phyloP scores from a whole-genome alignment of 1,139 yeast species.

The Kodamaea derodonti region DNA sequence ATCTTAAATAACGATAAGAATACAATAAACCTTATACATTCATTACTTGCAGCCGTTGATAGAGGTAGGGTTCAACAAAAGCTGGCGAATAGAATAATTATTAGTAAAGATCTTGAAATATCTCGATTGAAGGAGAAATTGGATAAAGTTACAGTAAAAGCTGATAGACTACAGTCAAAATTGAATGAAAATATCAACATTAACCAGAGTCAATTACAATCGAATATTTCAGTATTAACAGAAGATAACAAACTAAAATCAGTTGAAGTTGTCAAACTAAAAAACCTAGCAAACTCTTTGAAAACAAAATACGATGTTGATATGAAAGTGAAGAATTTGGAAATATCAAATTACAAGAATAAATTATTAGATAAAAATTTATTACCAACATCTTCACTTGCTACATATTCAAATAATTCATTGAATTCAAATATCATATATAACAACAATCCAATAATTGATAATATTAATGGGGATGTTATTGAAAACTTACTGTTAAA shows the following conservation, averaged over 20 bases:
- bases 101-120: constrained; percentile 29
- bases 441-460: constrained; percentile 32
- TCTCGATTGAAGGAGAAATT: constrained; percentile 22
- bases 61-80: constrained; percentile 34
- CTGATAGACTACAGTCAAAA: constrained; percentile 14
- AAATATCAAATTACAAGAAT: constrained; percentile 37
- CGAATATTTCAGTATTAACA: constrained; percentile 19
- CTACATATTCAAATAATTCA: constrained; percentile 23
- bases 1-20: constrained; percentile 42
- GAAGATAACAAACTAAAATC: constrained; percentile 26
- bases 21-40: constrained; percentile 39
- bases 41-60: constrained; percentile 38
- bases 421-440: constrained; percentile 27
- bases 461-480: constrained; percentile 8
- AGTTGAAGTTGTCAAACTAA: constrained; percentile 28
- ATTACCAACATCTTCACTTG: constrained; percentile 23
- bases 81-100: constrained; percentile 27
- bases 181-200: constrained; percentile 16
- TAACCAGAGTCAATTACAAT: constrained; percentile 13
- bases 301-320: constrained; percentile 40
- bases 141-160: constrained; percentile 11
- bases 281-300: constrained; percentile 28
- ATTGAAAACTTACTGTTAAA: constrained; percentile 13
- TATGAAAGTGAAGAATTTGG: constrained; percentile 33
- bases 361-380: constrained; percentile 35